Conservation (phyloP, 192 early-diverging fungal species). For the Jimgerdemannia flammicorona region DNA sequence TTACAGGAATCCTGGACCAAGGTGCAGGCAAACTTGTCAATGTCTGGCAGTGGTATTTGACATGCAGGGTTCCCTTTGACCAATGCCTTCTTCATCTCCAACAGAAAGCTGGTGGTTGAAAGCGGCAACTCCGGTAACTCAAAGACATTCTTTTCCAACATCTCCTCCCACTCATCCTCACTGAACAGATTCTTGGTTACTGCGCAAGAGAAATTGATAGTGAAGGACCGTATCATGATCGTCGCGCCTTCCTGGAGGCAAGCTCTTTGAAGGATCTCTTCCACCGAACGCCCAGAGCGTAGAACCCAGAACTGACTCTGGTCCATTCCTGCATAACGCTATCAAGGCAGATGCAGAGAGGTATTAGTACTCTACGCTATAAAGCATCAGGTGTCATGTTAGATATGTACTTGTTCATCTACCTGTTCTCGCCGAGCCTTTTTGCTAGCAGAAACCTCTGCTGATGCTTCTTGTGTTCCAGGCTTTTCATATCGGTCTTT, state of each 20-base stretch:
- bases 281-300: conserved; percentile 17
- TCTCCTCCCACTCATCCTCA: conserved; percentile 24
- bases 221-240: conserved; percentile 24
- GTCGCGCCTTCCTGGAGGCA: conserved; percentile 12
- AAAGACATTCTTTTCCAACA: conserved; percentile 15
- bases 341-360: conserved; percentile 6
- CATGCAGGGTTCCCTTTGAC: conserved; percentile 17
- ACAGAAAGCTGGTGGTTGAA: conserved; percentile 12
- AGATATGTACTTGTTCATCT: neutral
- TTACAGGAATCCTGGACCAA: conserved; percentile 17
- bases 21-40: conserved; percentile 24
- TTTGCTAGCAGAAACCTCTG: neutral
- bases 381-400: neutral
- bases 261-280: conserved; percentile 12
- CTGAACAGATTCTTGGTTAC: conserved; percentile 20
- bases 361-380: neutral
- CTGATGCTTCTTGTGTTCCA: neutral
- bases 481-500: neutral
- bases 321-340: conserved; percentile 24
- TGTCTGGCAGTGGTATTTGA: conserved; percentile 21
- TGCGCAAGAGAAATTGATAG: conserved; percentile 21
- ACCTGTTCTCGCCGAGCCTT: neutral
- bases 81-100: conserved; percentile 18
- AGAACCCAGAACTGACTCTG: conserved; percentile 24
- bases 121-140: conserved; percentile 16